Evolutionary conservation across 2,329 filamentous ascomycete species (phyloP).

Genomic region (Aspergillus uvarum): DNA sequence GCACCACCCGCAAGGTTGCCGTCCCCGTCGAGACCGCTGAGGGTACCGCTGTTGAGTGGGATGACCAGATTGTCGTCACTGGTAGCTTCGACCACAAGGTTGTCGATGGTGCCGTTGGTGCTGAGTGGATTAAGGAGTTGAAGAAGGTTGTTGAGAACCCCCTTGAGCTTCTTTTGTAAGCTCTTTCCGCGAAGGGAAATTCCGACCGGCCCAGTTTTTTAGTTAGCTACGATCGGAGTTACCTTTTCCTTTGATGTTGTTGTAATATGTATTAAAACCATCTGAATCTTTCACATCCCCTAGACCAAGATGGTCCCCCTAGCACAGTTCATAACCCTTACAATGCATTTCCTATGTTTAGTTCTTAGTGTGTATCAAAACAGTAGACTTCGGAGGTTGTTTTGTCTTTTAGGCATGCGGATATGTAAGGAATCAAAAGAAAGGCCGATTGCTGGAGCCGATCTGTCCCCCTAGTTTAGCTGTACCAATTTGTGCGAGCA

Average conservation of each 20-base stretch:
- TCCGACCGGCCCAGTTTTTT: conserved; percentile 15
- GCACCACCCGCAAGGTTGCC: conserved; percentile 93
- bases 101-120: conserved; percentile 91
- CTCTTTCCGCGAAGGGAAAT: conserved; percentile 8
- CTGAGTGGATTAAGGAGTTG: conserved; percentile 93
- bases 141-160: conserved; percentile 99
- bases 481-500: background rate
- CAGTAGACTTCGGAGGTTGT: background rate
- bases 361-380: background rate
- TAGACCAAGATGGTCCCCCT: conserved; percentile 27
- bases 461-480: background rate
- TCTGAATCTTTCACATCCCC: conserved; percentile 19
- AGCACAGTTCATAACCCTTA: conserved; percentile 33
- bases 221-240: conserved; percentile 21
- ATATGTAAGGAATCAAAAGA: too few species aligned
- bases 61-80: conserved; percentile 94
- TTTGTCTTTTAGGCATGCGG: too few species aligned
- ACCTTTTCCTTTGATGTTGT: conserved; percentile 21
- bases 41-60: conserved; percentile 79
- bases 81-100: conserved; percentile 99
- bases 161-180: conserved; percentile 85
- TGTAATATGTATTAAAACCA: conserved; percentile 41
- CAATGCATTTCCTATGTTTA: conserved; percentile 26
- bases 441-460: too few species aligned
- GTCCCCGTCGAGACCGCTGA: conserved; percentile 83